A percentile compares a stretch with the other conserved stretches of the same genome.
These are phyloP conservation scores for Setomelanomma holmii DNA, from an alignment of 2,329 filamentous ascomycete genomes.

Conservation along the genomic window DNA sequence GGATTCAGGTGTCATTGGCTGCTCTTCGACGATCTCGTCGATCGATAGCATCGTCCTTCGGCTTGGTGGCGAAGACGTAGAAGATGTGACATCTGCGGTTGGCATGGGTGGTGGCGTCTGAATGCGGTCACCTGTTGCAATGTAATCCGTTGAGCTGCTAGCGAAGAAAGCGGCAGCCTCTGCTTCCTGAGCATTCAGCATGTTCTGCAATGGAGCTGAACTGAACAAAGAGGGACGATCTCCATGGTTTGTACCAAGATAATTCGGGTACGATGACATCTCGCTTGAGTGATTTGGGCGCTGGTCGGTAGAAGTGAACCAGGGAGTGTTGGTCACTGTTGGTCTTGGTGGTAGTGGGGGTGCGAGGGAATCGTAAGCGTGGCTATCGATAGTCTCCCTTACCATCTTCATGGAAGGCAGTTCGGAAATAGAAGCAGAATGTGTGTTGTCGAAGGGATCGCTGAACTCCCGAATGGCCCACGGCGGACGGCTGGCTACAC, in stretches of 20 bases:
- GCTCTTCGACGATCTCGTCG: constrained; percentile 41
- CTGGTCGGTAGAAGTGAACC: constrained; percentile 5
- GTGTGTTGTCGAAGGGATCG: background rate
- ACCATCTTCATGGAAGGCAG: background rate
- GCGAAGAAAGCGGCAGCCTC: background rate
- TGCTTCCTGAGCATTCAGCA: constrained; percentile 4
- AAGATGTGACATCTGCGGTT: constrained; percentile 8
- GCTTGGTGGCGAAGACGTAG: constrained; percentile 20
- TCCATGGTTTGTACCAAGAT: constrained; percentile 14
- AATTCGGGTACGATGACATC: constrained; percentile 3
- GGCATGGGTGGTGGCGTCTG: constrained; percentile 28
- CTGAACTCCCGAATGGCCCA: background rate
- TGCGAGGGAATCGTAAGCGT: background rate
- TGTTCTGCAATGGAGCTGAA: constrained; percentile 10
- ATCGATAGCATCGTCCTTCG: constrained; percentile 41
- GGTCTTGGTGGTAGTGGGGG: constrained; percentile 23
- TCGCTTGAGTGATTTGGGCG: constrained; percentile 3
- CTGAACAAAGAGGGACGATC: constrained; percentile 15
- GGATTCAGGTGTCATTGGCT: constrained; percentile 40
- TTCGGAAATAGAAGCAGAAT: background rate
- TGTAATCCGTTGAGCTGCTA: background rate
- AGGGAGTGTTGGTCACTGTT: constrained; percentile 13
- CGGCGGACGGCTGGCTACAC: background rate
- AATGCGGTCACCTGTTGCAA: constrained; percentile 13
- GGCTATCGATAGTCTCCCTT: background rate